Evolutionary conservation across 2,329 filamentous ascomycete genomes (phyloP).

Genomic region (Bipolaris victoriae): DNA sequence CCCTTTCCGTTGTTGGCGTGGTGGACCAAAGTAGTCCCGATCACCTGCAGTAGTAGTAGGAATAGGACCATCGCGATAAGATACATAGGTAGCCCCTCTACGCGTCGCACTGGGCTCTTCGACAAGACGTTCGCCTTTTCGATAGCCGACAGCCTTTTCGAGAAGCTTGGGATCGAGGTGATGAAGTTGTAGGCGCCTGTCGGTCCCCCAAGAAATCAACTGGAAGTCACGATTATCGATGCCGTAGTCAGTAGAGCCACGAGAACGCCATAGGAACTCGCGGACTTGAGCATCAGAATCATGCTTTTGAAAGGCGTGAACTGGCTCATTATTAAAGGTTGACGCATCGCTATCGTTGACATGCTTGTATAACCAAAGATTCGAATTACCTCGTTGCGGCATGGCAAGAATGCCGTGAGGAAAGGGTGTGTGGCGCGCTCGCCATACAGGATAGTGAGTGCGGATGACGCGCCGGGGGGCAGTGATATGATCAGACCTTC

Average conservation of each 20-base stretch:
- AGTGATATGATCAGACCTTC: slow-evolving; percentile 56
- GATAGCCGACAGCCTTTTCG: slow-evolving; percentile 70
- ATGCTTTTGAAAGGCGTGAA: slow-evolving; percentile 61
- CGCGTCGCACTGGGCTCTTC: slow-evolving; percentile 75
- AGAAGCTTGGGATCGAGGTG: slow-evolving; percentile 70
- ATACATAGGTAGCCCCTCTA: slow-evolving; percentile 84
- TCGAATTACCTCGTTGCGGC: slow-evolving; percentile 86
- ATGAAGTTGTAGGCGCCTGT: slow-evolving; percentile 81
- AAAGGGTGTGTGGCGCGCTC: slow-evolving; percentile 89
- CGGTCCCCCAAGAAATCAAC: slow-evolving; percentile 89
- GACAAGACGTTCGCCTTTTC: slow-evolving; percentile 69
- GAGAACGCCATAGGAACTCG: slow-evolving; percentile 87
- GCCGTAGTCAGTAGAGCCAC: slow-evolving; percentile 69
- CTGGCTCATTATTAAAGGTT: slow-evolving; percentile 37
- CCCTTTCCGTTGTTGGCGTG: slow-evolving; percentile 30
- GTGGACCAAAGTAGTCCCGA: slow-evolving; percentile 26
- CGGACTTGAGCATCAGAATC: slow-evolving; percentile 69
- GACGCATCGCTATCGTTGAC: slow-evolving; percentile 50
- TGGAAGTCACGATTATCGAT: slow-evolving; percentile 88
- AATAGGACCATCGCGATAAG: slow-evolving; percentile 68
- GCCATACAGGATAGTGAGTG: slow-evolving; percentile 87
- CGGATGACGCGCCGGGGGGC: slow-evolving; percentile 67
- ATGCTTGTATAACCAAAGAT: slow-evolving; percentile 83
- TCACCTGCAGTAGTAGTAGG: slow-evolving; percentile 22
- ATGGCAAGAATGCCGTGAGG: slow-evolving; percentile 85